A percentile compares a stretch with the other conserved stretches of the same genome.
Conservation (phyloP, 257 asterid genomes). For the Nicotiana attenuata region DNA sequence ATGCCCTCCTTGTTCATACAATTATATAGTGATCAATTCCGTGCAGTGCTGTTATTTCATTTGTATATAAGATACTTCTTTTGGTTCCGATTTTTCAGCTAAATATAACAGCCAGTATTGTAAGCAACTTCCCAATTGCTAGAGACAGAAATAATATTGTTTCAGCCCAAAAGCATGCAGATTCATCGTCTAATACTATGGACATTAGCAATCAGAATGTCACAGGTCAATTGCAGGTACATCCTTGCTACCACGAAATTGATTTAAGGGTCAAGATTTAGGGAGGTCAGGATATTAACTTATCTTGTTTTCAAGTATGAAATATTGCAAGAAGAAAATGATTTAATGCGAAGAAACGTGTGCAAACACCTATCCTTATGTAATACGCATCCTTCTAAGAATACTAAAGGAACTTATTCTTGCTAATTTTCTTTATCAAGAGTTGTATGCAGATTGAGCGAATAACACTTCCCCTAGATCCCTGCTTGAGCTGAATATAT, state of each 20-base stretch:
- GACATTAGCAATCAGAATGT: constrained; percentile 19
- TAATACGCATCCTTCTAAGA: background rate
- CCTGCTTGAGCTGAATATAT: background rate
- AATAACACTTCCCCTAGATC: background rate
- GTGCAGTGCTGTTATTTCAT: background rate
- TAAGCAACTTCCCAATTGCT: constrained; percentile 27
- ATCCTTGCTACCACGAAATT: background rate
- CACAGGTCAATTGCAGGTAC: constrained; percentile 53
- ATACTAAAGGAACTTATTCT: background rate
- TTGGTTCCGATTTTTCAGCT: constrained; percentile 43
- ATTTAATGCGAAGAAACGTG: background rate
- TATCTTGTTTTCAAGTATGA: background rate
- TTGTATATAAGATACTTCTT: constrained; percentile 5
- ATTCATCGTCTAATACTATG: background rate
- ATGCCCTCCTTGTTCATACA: background rate
- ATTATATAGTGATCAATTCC: background rate
- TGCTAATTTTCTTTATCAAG: background rate
- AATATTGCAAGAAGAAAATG: background rate
- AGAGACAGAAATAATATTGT: constrained; percentile 24
- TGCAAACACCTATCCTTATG: background rate
- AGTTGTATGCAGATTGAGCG: background rate
- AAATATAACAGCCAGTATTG: constrained; percentile 37
- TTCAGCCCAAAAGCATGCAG: constrained; percentile 23
- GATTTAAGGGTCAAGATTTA: background rate
- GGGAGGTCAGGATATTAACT: background rate